Evolutionary conservation across 2,329 filamentous ascomycete genomes (phyloP), one percentile per base, ranked within the genome.

Genomic region (Dactylonectria macrodidyma): DNA sequence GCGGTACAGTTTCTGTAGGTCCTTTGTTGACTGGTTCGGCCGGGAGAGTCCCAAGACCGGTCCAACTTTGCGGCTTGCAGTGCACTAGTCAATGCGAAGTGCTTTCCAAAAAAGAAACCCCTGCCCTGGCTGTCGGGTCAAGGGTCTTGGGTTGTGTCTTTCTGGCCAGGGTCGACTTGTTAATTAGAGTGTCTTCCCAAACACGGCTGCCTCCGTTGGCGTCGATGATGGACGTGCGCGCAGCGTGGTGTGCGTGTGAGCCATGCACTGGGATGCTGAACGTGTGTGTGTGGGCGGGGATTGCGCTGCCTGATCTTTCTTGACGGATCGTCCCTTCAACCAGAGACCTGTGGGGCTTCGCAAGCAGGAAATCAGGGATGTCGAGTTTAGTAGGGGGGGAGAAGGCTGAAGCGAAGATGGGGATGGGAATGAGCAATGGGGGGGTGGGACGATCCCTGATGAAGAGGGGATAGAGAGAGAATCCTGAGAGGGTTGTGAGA

Each of bases 131-230:
- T 51, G 51, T 46, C 52, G 19, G 58, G 26, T 62, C 52, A 44
- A 66, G 58, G 58, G 26, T 61, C 58, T 48, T 57, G 57, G 57
- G 63, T 61, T 61, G 14, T 48, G 62, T 66, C 47, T 66, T 34
- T 34, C 58, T 50, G 57, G 24, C 38, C 26, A 60, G 48, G 57
- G 7, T 30, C 7, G 26, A 30, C 26, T 30, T 30, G 26, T 4
- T 30, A 30, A 30, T 30, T 30, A 30, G 26, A 30, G 26, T 4
- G 26, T 7, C 26, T 48, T 51, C 51, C 47, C 62, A 36, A 59
- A 46, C 24, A 65, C 26, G 56, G 62, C 33, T 62, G 41, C 38
- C 48, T 65, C 62, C 62, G 62, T 57, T 26, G 10, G 48, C 54
- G 62, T 47, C 36, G 54, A 51, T 46, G 56, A 51, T 46, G 56